Conservation (phyloP, 768 basidiomycete species). For the Mycena galericulata region DNA sequence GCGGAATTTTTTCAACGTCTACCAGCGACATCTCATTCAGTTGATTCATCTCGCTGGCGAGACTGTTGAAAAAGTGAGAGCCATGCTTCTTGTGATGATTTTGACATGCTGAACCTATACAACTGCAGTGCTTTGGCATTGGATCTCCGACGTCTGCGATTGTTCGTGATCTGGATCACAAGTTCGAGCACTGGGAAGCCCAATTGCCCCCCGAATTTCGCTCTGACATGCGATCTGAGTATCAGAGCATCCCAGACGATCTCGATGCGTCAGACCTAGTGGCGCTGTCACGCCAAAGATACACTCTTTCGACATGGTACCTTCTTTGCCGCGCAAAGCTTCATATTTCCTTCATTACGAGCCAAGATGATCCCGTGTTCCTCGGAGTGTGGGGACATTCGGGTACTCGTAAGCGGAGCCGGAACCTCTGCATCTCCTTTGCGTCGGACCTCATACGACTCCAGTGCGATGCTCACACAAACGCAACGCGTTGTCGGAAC, state of each 20-base stretch:
- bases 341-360: constrained; percentile 56
- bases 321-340: constrained; percentile 58
- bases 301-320: constrained; percentile 61
- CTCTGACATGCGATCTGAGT: constrained; percentile 43
- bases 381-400: constrained; percentile 39
- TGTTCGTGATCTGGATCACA: constrained; percentile 56
- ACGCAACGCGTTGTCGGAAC: constrained; percentile 36
- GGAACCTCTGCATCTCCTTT: constrained; percentile 52
- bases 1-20: constrained; percentile 51
- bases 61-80: constrained; percentile 53
- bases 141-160: constrained; percentile 48
- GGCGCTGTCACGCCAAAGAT: constrained; percentile 54
- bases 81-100: background rate
- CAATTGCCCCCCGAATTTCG: constrained; percentile 56
- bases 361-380: constrained; percentile 36
- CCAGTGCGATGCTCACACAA: constrained; percentile 54
- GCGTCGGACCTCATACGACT: constrained; percentile 58
- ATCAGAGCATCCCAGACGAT: constrained; percentile 40
- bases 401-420: constrained; percentile 45
- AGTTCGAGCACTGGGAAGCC: constrained; percentile 57
- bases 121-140: constrained; percentile 50
- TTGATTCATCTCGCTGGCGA: constrained; percentile 55
- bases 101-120: constrained; percentile 3
- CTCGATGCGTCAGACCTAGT: constrained; percentile 44
- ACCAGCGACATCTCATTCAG: constrained; percentile 51